These are phyloP conservation scores for Cladobotryum protrusum DNA, from an alignment of 2,329 filamentous ascomycete species.

Conservation along the genomic window DNA sequence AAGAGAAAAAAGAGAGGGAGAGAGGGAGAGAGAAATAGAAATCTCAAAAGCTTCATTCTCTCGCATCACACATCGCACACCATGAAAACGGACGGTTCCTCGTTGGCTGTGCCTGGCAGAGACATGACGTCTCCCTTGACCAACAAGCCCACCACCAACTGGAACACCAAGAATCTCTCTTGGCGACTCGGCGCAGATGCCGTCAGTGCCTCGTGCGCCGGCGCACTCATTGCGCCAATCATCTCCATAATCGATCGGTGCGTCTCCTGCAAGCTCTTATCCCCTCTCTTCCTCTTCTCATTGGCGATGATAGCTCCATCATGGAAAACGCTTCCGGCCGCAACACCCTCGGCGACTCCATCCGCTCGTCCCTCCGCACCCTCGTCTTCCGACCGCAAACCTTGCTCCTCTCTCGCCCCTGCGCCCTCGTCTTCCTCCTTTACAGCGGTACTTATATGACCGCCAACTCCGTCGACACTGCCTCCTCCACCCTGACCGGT, in stretches of 20 bases:
- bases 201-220: constrained; percentile 63
- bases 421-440: constrained; percentile 63
- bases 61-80: too few species aligned
- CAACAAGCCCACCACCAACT: constrained; percentile 28
- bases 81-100: background rate
- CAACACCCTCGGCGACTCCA: constrained; percentile 50
- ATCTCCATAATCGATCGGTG: constrained; percentile 87
- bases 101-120: background rate
- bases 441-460: constrained; percentile 89
- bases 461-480: constrained; percentile 81
- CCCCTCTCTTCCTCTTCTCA: background rate
- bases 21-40: background rate
- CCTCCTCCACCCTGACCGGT: constrained; percentile 56
- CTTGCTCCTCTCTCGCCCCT: constrained; percentile 59
- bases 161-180: constrained; percentile 72
- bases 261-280: background rate
- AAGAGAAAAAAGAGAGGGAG: background rate
- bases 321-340: constrained; percentile 77
- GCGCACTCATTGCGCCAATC: constrained; percentile 70
- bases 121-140: background rate
- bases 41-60: too few species aligned
- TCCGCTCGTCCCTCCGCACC: constrained; percentile 50
- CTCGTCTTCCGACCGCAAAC: constrained; percentile 55
- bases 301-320: constrained; percentile 50
- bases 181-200: constrained; percentile 62